Percentiles rank a stretch among this genome's conserved stretches.
These are phyloP conservation scores for Fraxinus sp. DNA, from an alignment of 305 asterid species.

Conservation along the genomic window DNA sequence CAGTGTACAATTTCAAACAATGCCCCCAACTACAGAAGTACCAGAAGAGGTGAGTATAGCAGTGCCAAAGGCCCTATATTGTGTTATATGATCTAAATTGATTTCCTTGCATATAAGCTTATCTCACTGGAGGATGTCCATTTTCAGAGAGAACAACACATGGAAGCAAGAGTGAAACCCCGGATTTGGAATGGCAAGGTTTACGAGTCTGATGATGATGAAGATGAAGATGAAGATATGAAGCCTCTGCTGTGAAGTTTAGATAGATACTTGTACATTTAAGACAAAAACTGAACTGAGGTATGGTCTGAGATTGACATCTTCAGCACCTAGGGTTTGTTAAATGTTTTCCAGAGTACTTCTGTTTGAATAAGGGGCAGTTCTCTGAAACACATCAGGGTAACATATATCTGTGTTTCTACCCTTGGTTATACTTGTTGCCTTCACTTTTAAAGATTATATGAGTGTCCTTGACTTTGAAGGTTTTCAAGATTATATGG, in stretches of 20 bases:
- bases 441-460: neutral
- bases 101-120: slow-evolving; percentile 8
- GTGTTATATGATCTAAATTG: neutral
- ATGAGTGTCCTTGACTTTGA: neutral
- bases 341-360: neutral
- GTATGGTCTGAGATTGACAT: neutral
- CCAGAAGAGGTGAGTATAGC: slow-evolving; percentile 65
- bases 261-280: neutral
- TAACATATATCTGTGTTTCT: neutral
- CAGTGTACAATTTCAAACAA: slow-evolving; percentile 64
- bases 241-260: slow-evolving; percentile 16
- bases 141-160: slow-evolving; percentile 41
- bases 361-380: neutral
- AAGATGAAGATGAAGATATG: slow-evolving; percentile 36
- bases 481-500: neutral
- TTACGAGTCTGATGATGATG: slow-evolving; percentile 48
- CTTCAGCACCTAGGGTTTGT: neutral
- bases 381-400: neutral
- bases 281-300: neutral
- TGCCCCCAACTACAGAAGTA: slow-evolving; percentile 58
- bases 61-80: neutral
- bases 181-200: slow-evolving; percentile 39
- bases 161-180: slow-evolving; percentile 33
- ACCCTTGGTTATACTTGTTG: neutral
- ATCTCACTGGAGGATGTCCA: neutral